Conservation (phyloP, 352 stramenopile genomes). For the Phytophthora macrochlamydospora region DNA sequence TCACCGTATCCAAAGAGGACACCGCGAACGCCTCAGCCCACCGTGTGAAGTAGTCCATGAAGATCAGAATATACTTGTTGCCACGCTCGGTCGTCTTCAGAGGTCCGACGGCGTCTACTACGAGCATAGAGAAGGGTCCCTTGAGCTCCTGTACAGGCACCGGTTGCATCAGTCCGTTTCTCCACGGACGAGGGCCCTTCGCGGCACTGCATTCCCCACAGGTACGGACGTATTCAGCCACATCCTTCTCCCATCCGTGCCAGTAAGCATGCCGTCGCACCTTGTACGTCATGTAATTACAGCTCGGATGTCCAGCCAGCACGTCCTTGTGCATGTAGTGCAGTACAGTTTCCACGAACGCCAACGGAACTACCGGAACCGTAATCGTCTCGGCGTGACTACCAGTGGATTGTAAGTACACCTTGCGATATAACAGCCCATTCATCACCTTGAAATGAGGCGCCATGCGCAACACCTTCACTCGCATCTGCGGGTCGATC, state of each 20-base stretch:
- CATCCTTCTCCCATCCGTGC: slow-evolving; percentile 1
- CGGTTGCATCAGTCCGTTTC: slow-evolving; percentile 6
- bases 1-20: background rate
- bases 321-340: background rate
- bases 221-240: background rate
- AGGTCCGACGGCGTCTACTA: slow-evolving; percentile 2
- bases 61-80: slow-evolving; percentile 6
- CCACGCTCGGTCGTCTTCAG: background rate
- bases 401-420: background rate
- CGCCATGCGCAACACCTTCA: background rate
- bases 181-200: slow-evolving; percentile 9
- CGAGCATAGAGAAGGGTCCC: slow-evolving; percentile 12
- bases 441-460: background rate
- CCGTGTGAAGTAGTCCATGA: background rate
- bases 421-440: background rate
- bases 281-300: slow-evolving; percentile 5
- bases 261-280: slow-evolving; percentile 9
- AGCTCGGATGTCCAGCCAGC: background rate
- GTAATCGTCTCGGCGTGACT: background rate
- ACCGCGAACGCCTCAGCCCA: slow-evolving; percentile 6
- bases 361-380: background rate
- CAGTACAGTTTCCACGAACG: background rate
- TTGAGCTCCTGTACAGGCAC: slow-evolving; percentile 6
- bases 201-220: background rate
- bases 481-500: background rate